Conservation (phyloP, 2,329 filamentous ascomycete genomes). For the Ciborinia camelliae region DNA sequence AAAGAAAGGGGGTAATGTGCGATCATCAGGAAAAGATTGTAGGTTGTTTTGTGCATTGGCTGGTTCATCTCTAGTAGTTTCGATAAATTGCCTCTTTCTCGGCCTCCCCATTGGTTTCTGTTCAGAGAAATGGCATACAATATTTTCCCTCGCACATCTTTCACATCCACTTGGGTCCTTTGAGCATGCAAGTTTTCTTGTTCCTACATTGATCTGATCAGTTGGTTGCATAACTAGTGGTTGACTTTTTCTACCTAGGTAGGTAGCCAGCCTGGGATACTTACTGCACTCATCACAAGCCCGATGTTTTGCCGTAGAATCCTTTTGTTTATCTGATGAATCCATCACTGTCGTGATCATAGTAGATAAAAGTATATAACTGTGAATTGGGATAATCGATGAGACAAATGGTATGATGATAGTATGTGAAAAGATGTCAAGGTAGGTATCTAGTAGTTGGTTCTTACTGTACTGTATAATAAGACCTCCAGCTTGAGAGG, state of each 20-base stretch:
- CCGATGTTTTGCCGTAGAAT: conserved; percentile 48
- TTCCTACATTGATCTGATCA: conserved; percentile 44
- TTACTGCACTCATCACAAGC: conserved; percentile 67
- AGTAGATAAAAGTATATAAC: neutral
- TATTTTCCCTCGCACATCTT: conserved; percentile 55
- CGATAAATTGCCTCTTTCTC: conserved; percentile 49
- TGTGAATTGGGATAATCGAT: neutral
- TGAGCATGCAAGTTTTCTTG: conserved; percentile 61
- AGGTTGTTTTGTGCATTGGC: conserved; percentile 5
- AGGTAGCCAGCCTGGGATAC: conserved; percentile 40
- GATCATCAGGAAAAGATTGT: conserved; percentile 20
- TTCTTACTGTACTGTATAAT: conserved; percentile 3
- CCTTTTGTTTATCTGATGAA: conserved; percentile 17
- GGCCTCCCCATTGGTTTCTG: conserved; percentile 67
- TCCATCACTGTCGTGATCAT: conserved; percentile 21
- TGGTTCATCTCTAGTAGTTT: conserved; percentile 26
- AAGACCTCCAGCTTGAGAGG: neutral
- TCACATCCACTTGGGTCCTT: conserved; percentile 59
- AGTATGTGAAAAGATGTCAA: neutral
- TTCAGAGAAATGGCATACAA: conserved; percentile 58
- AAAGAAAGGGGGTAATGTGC: conserved; percentile 21
- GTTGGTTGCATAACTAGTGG: conserved; percentile 23
- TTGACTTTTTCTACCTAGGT: neutral
- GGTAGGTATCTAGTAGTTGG: too few relatives aligned
- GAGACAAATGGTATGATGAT: neutral